Conservation (phyloP, 148 eudicot genomes). For the Dianthus caryophyllus region DNA sequence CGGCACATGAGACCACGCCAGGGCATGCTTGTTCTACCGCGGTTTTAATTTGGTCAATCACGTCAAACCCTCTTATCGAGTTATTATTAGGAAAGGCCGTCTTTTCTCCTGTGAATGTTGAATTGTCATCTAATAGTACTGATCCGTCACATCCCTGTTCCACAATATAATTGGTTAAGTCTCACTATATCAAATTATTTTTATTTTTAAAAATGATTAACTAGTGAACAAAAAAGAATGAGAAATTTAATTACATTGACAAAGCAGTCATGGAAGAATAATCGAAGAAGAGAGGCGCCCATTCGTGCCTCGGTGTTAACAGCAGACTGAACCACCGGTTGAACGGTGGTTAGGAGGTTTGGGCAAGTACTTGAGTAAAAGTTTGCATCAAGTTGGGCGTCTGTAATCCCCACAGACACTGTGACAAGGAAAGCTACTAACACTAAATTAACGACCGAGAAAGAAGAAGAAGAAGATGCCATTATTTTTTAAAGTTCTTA, state of each 20-base stretch:
- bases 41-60: constrained; percentile 37
- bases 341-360: constrained; percentile 39
- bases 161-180: too few species aligned
- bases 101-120: constrained; percentile 38
- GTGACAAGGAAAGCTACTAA: constrained; percentile 22
- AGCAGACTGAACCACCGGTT: constrained; percentile 46
- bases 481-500: constrained; percentile 14
- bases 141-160: constrained; percentile 47
- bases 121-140: constrained; percentile 37
- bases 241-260: constrained; percentile 45
- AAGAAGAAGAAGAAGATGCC: constrained; percentile 35
- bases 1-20: constrained; percentile 47
- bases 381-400: constrained; percentile 55
- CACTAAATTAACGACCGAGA: constrained; percentile 13
- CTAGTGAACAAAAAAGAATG: not conserved
- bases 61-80: constrained; percentile 38
- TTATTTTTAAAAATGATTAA: too few species aligned
- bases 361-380: constrained; percentile 74
- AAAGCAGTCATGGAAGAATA: constrained; percentile 86
- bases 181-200: too few species aligned
- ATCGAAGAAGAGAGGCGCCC: constrained; percentile 84
- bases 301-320: constrained; percentile 61
- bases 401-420: constrained; percentile 36
- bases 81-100: constrained; percentile 29
- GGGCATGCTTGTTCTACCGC: constrained; percentile 35